Base-by-base conservation (phyloP, 768 basidiomycete species). In the Cystofilobasidium macerans region DNA sequence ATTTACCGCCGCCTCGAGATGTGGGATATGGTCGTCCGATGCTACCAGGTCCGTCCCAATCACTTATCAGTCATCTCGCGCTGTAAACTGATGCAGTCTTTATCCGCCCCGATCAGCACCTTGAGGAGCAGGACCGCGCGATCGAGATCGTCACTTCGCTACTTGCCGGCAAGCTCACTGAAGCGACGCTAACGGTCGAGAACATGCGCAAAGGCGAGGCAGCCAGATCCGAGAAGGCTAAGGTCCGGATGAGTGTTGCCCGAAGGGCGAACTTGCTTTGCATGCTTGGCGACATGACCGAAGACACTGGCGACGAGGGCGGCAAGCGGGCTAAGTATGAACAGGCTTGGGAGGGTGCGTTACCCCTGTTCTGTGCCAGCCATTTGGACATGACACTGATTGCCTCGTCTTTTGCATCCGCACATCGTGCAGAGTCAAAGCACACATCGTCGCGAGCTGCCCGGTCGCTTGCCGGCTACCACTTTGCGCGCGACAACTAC, bases 21-120 rank as follows among this genome's bases (percentile, higher is more conserved):
- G 91, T 99, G 93, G 93, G 95, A 95, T 77, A 89, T 97, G 69
- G 92, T 89, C 11, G 90, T 91, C 48, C 80, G 82, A 69, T 98
- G 94, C 76, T 89, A 87, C 80, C 84, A 85, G 47, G 67, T 68
- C 3, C 24, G 67, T 59, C 8, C n/a, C 45, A 43, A 6, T 12
- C 24, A 30, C 43, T 20, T 48, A n/a, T 30, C 13, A 7, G 22
- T 35, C 57, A 24, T 5, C 11, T 14, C 16, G 11, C 38, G 22
- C 35, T 20, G 7, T 7, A 24, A 3, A 26, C 51, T 54, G 24
- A 26, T 47, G 22, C 18, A 11, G 26, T 12, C 22, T 0, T 48
- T 36, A 26, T 6, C 4, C 24, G 5, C 32, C 30, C n/a, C 11
- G 7, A 9, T 0, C 38, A 68, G 67, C 79, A 84, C 22, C 81